phyloP scores from a whole-genome alignment of 345 rosid genomes.

The Corchorus olitorius region DNA sequence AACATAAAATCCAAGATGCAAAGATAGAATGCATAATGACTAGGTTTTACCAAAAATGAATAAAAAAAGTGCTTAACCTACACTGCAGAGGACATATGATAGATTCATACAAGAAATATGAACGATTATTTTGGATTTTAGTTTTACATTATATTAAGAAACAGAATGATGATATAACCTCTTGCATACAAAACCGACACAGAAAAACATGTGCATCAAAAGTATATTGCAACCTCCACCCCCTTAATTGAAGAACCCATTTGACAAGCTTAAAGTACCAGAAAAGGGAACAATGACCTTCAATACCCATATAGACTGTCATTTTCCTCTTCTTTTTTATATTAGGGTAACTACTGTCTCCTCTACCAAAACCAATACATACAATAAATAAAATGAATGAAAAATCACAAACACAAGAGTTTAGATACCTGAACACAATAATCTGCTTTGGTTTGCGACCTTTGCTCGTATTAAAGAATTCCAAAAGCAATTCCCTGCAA shows the following conservation, averaged over 20 bases:
- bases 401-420: not conserved
- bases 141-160: not conserved
- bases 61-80: not conserved
- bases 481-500: slow-evolving; percentile 66
- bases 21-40: not conserved
- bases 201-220: not conserved
- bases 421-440: slow-evolving; percentile 71
- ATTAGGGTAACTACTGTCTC: not conserved
- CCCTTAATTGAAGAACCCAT: not conserved
- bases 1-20: no score
- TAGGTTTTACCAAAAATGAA: not conserved
- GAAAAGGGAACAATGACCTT: not conserved
- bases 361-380: not conserved
- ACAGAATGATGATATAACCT: not conserved
- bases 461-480: slow-evolving; percentile 62
- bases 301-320: not conserved
- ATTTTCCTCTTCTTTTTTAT: not conserved
- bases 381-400: not conserved
- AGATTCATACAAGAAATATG: slow-evolving; percentile 1
- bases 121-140: not conserved
- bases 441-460: slow-evolving; percentile 69
- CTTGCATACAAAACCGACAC: not conserved
- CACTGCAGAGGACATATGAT: not conserved
- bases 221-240: not conserved
- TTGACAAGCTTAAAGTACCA: not conserved